Conservation (phyloP, 257 asterid genomes). For the Jacaranda mimosifolia region DNA sequence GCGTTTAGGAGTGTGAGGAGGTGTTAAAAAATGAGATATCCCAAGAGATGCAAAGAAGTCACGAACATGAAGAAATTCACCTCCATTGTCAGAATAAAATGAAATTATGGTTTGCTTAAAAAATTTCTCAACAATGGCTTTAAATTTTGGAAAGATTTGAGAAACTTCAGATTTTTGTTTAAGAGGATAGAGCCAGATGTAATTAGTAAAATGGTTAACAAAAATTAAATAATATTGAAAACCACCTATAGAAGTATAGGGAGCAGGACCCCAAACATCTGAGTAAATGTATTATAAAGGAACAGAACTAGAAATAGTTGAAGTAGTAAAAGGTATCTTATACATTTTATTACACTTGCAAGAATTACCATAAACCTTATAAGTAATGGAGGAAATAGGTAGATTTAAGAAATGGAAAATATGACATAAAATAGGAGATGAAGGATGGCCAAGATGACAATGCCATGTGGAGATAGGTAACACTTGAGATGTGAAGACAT, state of each 20-base stretch:
- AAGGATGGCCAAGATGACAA: background rate
- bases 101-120: background rate
- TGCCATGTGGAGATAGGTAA: background rate
- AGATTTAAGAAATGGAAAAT: background rate
- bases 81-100: constrained; percentile 7
- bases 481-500: too few relatives aligned
- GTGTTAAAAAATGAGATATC: background rate
- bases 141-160: background rate
- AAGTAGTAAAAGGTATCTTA: background rate
- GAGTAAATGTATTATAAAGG: background rate
- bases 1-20: constrained; percentile 33
- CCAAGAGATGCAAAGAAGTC: background rate
- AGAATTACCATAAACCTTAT: background rate
- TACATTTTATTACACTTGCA: background rate
- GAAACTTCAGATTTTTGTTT: constrained; percentile 4
- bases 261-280: background rate
- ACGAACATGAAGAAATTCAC: too few relatives aligned
- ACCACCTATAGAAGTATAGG: background rate
- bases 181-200: constrained; percentile 25
- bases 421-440: background rate
- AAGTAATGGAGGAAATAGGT: background rate
- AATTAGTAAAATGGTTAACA: constrained; percentile 32
- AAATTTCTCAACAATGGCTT: background rate
- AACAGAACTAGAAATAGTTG: background rate
- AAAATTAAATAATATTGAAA: constrained; percentile 27